A percentile compares a stretch with the other conserved stretches of the same genome.
Conservation (phyloP, 768 basidiomycete genomes). For the Kondoa malvinella region DNA sequence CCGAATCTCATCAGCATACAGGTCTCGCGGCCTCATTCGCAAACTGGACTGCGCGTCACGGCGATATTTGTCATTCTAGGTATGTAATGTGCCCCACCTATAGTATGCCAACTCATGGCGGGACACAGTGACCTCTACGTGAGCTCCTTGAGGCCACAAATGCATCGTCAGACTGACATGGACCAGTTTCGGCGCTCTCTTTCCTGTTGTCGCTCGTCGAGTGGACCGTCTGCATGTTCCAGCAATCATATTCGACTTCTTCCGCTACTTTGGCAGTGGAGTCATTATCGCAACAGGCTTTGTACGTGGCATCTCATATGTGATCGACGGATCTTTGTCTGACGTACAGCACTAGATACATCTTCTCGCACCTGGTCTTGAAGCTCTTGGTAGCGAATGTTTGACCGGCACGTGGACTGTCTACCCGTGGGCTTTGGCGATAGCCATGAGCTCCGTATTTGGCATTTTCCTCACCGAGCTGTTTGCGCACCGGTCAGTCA, state of each 20-base stretch:
- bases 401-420: conserved; percentile 48
- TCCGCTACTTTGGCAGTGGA: conserved; percentile 19
- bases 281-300: too few relatives aligned
- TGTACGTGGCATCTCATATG: too few relatives aligned
- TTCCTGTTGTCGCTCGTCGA: conserved; percentile 15
- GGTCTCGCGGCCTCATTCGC: too few relatives aligned
- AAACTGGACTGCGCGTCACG: too few relatives aligned
- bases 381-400: conserved; percentile 53
- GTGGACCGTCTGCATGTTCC: conserved; percentile 6
- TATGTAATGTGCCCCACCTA: background rate
- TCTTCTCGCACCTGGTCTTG: conserved; percentile 56
- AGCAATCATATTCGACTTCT: conserved; percentile 14
- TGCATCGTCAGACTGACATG: background rate
- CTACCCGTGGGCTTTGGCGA: conserved; percentile 11
- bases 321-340: too few relatives aligned
- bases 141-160: background rate
- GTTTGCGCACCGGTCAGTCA: conserved; percentile 72
- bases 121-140: background rate
- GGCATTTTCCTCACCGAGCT: conserved; percentile 69
- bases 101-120: background rate
- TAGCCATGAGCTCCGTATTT: conserved; percentile 62
- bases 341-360: too few relatives aligned
- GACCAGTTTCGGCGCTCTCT: conserved; percentile 11
- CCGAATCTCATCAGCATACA: too few relatives aligned
- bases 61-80: conserved; percentile 1